Evolutionary conservation across 1,139 yeast genomes (phyloP), one percentile per base, ranked within the genome.

Genomic region (Sugiyamaella xylanicola): DNA sequence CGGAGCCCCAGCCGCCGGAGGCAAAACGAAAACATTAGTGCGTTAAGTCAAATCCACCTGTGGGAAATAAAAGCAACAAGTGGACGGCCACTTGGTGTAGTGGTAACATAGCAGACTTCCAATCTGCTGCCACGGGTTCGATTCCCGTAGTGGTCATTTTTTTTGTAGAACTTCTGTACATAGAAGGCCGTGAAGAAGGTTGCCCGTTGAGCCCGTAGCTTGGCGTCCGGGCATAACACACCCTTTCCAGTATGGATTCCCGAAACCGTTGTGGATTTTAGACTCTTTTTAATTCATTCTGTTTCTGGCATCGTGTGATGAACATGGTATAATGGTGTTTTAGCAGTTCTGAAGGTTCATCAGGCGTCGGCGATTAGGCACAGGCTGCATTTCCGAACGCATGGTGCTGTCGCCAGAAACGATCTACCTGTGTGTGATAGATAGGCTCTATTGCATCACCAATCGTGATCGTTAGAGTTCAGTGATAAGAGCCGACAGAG

Each of bases 71-170:
- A 11, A 11, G 4, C 13, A 8, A n/a, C 37, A 32, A 32, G 37
- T 32, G 37, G 37, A 4, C 5, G 37, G 37, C 37, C 37, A 32
- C 37, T 40, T 40, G 27, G 44, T 40, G 44, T 40, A 40, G 44
- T 40, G 44, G 44, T 40, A 40, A 20, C 44, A 40, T 40, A 40
- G 22, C 27, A 40, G 44, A 40, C 44, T 40, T 40, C 44, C 44
- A 40, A 40, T 40, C 44, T 40, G 44, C 22, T 40, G 44, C 22
- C 44, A 40, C 27, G 44, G 44, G 44, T 40, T 40, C 44, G 44
- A 40, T 40, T 40, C 44, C 44, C 44, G 44, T 40, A 40, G 27
- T 22, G 27, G 27, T 40, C 44, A 40, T 40, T 20, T 40, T 40
- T 19, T 40, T 40, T 32, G 37, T 8, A 7, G 37, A 15, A 32